phyloP scores from a whole-genome alignment of 225 moss, liverwort and hornwort genomes.

The Ulota crispa region DNA sequence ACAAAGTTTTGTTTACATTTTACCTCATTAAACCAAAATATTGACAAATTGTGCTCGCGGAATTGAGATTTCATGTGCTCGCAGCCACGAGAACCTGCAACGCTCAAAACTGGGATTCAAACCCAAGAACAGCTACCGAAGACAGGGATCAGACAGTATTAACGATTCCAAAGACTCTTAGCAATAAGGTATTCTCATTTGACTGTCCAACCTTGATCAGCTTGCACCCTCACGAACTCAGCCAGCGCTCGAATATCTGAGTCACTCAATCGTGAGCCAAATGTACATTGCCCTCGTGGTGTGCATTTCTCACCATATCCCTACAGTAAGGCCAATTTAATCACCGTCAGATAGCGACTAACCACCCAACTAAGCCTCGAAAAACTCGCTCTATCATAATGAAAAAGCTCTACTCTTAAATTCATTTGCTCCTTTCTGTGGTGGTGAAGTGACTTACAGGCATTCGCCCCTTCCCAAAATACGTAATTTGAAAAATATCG shows the following conservation, averaged over 20 bases:
- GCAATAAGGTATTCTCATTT: slow-evolving; percentile 35
- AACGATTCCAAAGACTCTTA: not conserved
- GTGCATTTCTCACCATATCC: slow-evolving; percentile 97
- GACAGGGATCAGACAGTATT: not conserved
- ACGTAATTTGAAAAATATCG: slow-evolving; percentile 79
- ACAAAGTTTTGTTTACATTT: slow-evolving; percentile 33
- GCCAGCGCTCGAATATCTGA: slow-evolving; percentile 75
- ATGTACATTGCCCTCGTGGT: slow-evolving; percentile 94
- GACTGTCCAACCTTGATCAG: slow-evolving; percentile 70
- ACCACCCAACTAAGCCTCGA: slow-evolving; percentile 1
- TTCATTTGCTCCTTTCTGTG: not conserved
- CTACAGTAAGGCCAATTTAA: slow-evolving; percentile 42
- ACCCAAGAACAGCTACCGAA: slow-evolving; percentile 11
- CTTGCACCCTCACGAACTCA: slow-evolving; percentile 87
- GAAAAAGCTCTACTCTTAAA: not conserved
- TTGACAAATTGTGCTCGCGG: slow-evolving; percentile 25
- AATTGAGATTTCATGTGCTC: slow-evolving; percentile 27
- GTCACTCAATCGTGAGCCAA: slow-evolving; percentile 86
- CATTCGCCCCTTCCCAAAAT: slow-evolving; percentile 92
- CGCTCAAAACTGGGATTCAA: slow-evolving; percentile 10
- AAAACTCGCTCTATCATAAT: not conserved
- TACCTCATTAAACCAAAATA: slow-evolving; percentile 31
- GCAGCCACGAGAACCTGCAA: slow-evolving; percentile 24
- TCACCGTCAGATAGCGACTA: slow-evolving; percentile 23
- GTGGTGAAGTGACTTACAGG: slow-evolving; percentile 65